These are phyloP conservation scores for Sarocladiaceae sp. DNA, from an alignment of 2,329 filamentous ascomycete species.

Conservation along the genomic window DNA sequence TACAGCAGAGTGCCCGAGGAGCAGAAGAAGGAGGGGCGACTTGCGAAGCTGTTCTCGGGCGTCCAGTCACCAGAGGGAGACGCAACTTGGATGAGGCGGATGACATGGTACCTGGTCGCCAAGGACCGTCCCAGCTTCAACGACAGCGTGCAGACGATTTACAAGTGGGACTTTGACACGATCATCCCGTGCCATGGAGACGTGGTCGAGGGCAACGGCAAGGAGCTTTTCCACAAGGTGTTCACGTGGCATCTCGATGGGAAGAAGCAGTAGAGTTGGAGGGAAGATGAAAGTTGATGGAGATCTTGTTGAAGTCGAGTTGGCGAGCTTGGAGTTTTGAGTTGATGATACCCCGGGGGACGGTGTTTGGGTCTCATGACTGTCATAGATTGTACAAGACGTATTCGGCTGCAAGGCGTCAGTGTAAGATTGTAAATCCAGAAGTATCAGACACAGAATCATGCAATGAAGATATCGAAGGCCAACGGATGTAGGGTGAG, in stretches of 20 bases:
- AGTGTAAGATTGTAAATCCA: too few species aligned
- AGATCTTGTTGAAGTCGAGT: background rate
- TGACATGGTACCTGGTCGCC: slow-evolving; percentile 70
- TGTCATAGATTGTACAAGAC: background rate
- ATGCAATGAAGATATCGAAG: too few species aligned
- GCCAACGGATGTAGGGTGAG: too few species aligned
- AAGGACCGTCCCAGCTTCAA: slow-evolving; percentile 63
- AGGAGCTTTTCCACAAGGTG: slow-evolving; percentile 68
- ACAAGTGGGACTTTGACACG: slow-evolving; percentile 75
- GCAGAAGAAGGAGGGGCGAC: slow-evolving; percentile 26
- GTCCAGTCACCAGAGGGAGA: slow-evolving; percentile 58
- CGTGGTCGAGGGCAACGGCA: slow-evolving; percentile 67
- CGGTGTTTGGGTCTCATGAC: background rate
- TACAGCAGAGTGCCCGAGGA: slow-evolving; percentile 59
- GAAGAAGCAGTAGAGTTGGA: slow-evolving; percentile 18
- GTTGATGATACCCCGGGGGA: too few species aligned
- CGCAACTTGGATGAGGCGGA: slow-evolving; percentile 70
- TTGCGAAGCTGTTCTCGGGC: slow-evolving; percentile 38
- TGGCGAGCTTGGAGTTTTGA: background rate
- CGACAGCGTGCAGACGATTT: slow-evolving; percentile 61
- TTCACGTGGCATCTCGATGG: slow-evolving; percentile 74
- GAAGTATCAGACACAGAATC: too few species aligned
- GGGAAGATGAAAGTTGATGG: background rate
- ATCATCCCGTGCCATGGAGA: slow-evolving; percentile 94
- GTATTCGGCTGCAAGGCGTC: too few species aligned